Evolutionary conservation across 352 stramenopile genomes (phyloP).

Genomic region (Globisporangium takayamanum): DNA sequence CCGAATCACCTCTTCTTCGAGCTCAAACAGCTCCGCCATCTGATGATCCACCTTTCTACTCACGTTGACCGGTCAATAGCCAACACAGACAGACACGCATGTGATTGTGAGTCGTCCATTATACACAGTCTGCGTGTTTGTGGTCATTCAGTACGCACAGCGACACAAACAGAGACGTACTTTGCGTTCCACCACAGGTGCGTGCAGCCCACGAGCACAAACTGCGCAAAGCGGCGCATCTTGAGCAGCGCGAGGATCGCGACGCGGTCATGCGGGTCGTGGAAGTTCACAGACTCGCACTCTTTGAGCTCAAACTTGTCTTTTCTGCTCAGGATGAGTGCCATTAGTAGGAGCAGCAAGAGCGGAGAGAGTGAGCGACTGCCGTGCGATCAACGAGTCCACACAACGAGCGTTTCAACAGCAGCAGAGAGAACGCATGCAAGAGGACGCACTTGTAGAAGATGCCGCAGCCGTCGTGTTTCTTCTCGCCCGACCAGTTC

Average conservation of each 20-base stretch:
- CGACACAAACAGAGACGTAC: slow-evolving; percentile 22
- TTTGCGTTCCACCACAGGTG: slow-evolving; percentile 87
- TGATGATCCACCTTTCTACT: slow-evolving; percentile 81
- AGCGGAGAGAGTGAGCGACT: background rate
- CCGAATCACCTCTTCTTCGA: slow-evolving; percentile 77
- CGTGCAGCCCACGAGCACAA: slow-evolving; percentile 75
- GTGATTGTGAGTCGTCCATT: background rate
- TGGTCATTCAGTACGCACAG: background rate
- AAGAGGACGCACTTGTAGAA: slow-evolving; percentile 66
- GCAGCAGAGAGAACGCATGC: background rate
- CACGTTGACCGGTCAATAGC: background rate
- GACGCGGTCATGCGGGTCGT: slow-evolving; percentile 81
- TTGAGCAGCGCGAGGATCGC: slow-evolving; percentile 81
- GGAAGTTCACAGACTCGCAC: slow-evolving; percentile 82
- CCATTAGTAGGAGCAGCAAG: background rate
- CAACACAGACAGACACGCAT: background rate
- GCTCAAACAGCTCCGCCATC: slow-evolving; percentile 78
- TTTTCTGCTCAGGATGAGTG: slow-evolving; percentile 30
- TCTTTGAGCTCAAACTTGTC: slow-evolving; percentile 85
- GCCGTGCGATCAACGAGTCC: too few species aligned
- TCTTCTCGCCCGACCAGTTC: slow-evolving; percentile 85
- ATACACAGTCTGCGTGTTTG: background rate
- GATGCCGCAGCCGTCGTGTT: slow-evolving; percentile 83
- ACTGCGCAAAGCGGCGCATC: slow-evolving; percentile 77
- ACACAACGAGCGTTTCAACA: background rate